Percentiles rank a stretch among this genome's conserved stretches.
Conservation (phyloP, 2,329 filamentous ascomycete genomes). For the Xylariaceae sp. region DNA sequence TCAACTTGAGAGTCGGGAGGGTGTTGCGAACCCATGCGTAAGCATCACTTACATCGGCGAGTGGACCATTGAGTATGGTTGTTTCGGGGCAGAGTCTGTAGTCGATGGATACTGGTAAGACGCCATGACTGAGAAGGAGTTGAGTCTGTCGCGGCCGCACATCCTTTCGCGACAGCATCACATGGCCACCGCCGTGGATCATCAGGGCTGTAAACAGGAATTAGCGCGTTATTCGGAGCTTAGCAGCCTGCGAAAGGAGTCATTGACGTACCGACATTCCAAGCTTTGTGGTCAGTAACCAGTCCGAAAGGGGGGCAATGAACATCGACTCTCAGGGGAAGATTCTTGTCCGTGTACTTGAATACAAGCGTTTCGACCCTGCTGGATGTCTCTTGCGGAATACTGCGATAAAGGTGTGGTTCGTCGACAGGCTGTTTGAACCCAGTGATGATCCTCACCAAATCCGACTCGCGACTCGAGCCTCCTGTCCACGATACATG, state of each 20-base stretch:
- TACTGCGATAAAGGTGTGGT: not conserved
- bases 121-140: constrained; percentile 35
- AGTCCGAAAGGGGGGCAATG: not conserved
- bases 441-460: not conserved
- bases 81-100: constrained; percentile 47
- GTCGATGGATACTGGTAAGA: constrained; percentile 46
- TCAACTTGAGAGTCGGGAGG: constrained; percentile 27
- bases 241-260: not conserved
- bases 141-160: constrained; percentile 35
- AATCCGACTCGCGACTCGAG: not conserved
- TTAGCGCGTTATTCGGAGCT: not conserved
- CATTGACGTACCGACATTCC: not conserved
- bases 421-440: not conserved
- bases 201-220: constrained; percentile 33
- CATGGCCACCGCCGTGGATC: constrained; percentile 42
- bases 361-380: not conserved
- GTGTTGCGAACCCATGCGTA: constrained; percentile 36
- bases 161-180: constrained; percentile 36
- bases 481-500: not conserved
- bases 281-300: not conserved
- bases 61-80: constrained; percentile 40
- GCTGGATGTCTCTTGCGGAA: not conserved
- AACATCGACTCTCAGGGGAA: not conserved
- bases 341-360: not conserved
- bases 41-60: constrained; percentile 42